These are phyloP conservation scores for Backusella circina DNA, from an alignment of 192 early-diverging fungal species.

Conservation along the genomic window DNA sequence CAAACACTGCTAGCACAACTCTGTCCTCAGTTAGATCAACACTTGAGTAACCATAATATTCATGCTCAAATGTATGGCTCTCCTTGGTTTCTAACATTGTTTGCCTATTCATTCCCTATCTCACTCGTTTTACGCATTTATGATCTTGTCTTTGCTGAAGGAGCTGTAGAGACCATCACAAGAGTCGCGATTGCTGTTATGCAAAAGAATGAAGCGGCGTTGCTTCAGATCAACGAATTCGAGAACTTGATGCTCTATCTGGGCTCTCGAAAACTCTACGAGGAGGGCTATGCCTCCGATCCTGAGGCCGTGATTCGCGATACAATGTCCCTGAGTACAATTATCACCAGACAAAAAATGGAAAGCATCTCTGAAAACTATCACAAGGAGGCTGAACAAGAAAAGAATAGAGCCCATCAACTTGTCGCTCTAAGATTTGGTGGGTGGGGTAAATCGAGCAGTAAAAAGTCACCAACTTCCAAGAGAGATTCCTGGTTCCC, in stretches of 20 bases:
- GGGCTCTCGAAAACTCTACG: conserved; percentile 68
- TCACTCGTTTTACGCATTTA: conserved; percentile 83
- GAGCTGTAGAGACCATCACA: conserved; percentile 84
- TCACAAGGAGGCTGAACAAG: conserved; percentile 47
- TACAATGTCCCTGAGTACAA: conserved; percentile 64
- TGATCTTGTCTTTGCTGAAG: conserved; percentile 90
- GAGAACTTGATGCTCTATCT: conserved; percentile 81
- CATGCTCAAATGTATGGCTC: conserved; percentile 88
- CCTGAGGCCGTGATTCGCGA: conserved; percentile 71
- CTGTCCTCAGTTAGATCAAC: conserved; percentile 69
- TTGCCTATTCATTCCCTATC: conserved; percentile 93
- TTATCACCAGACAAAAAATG: conserved; percentile 69
- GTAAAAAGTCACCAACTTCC: conserved; percentile 3
- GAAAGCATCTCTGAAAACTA: conserved; percentile 63
- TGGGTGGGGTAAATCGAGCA: conserved; percentile 19
- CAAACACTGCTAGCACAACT: conserved; percentile 69
- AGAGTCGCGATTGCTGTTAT: conserved; percentile 85
- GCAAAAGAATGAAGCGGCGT: conserved; percentile 70
- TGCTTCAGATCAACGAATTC: conserved; percentile 73
- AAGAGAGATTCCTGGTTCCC: conserved; percentile 28
- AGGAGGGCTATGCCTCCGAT: conserved; percentile 61
- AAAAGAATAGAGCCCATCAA: conserved; percentile 48
- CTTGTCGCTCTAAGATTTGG: conserved; percentile 45
- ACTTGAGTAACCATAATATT: conserved; percentile 72
- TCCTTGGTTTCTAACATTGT: conserved; percentile 97